Evolutionary conservation across 148 eudicot genomes (phyloP), one percentile per base, ranked within the genome.

Genomic region (Spergularia bocconei): DNA sequence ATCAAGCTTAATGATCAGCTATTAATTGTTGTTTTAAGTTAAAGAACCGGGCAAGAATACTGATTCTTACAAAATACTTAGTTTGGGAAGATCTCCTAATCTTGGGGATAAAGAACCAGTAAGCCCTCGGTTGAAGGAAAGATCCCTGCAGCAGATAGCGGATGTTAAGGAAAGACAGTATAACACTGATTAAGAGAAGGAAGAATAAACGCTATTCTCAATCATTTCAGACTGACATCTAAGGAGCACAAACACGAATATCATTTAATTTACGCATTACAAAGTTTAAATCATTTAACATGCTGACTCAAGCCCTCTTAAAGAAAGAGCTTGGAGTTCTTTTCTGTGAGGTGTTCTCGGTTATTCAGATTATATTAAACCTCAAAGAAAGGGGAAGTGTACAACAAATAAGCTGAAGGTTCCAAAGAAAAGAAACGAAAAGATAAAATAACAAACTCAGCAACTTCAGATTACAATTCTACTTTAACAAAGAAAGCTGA

Each of bases 81-180:
- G 82, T 10, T 89, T 90, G 41, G 52, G 80, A 72, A 91, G 87
- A 79, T 88, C 89, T 70, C 97, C 98, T 41, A 94, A 70, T 58
- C 83, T 75, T 8, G 96, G 88, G 75, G 97, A 77, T 56, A 94
- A 71, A 29, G 97, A 44, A 74, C 98, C 97, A 17, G 84, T 87
- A 47, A 94, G 96, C 64, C 88, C 89, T 63, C 74, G 82, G 60
- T 94, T 94, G 79, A 81, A 91, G 13, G 97, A 91, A 63, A 94
- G 87, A 56, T 91, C 98, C 85, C 98, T 94, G 90, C 56, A 53
- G 4, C 59, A 53, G 19, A 69, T n/a, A 21, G 60, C 39, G 0
- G 44, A 69, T n/a, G 21, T 48, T 68, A 23, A 13, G 56, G 51
- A 65, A 65, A 1, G 17, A 33, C 33, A 65, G 20, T 41, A 65